These are phyloP conservation scores for Primulina tabacum DNA, from an alignment of 257 asterid genomes.

Conservation along the genomic window DNA sequence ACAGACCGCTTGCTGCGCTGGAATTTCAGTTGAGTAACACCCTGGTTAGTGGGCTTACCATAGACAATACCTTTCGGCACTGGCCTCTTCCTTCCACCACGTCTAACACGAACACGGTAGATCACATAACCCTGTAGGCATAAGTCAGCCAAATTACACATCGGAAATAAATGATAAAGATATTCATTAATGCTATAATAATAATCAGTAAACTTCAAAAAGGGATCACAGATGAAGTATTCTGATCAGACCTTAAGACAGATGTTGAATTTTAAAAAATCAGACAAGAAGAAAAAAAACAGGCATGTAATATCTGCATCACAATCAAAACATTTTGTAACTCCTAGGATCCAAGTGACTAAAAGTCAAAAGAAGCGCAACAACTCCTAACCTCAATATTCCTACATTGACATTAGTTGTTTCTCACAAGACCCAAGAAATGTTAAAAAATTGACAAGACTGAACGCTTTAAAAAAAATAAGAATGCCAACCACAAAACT, in stretches of 20 bases:
- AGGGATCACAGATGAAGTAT: neutral
- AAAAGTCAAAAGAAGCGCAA: neutral
- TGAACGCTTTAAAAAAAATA: too few species aligned
- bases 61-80: slow-evolving; percentile 38
- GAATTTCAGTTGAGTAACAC: slow-evolving; percentile 39
- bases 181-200: neutral
- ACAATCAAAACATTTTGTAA: neutral
- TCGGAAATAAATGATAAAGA: neutral
- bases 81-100: slow-evolving; percentile 41
- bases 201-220: neutral
- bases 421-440: too few species aligned
- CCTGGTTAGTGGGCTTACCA: slow-evolving; percentile 39
- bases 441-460: too few species aligned
- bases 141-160: neutral
- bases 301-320: neutral
- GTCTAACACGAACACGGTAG: slow-evolving; percentile 35
- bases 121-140: slow-evolving; percentile 29
- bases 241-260: neutral
- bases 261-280: neutral
- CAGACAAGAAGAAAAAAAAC: neutral
- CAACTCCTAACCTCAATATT: neutral
- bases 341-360: neutral
- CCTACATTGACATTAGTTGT: neutral
- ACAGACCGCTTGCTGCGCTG: slow-evolving; percentile 40
- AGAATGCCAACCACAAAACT: neutral